These are phyloP conservation scores for Cryomyces minteri DNA, from an alignment of 495 filamentous ascomycete species.

Conservation along the genomic window DNA sequence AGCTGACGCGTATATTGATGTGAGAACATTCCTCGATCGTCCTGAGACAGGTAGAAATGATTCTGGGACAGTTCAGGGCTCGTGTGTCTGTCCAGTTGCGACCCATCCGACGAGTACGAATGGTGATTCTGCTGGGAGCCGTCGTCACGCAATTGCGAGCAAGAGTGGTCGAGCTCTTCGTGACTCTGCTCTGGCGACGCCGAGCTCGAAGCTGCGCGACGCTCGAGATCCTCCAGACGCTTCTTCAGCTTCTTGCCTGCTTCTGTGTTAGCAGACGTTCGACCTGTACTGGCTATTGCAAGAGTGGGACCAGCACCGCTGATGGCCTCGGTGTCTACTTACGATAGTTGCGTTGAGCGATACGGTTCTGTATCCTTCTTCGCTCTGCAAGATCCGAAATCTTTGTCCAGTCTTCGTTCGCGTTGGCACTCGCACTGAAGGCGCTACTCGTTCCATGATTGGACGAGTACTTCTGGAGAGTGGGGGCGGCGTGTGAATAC, in stretches of 20 bases:
- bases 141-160: slow-evolving; percentile 30
- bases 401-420: slow-evolving; percentile 98
- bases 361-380: slow-evolving; percentile 89
- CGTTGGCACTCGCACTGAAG: slow-evolving; percentile 90
- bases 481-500: slow-evolving; percentile 17
- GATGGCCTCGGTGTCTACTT: slow-evolving; percentile 25
- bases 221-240: slow-evolving; percentile 87
- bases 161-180: slow-evolving; percentile 29
- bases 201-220: slow-evolving; percentile 71
- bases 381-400: slow-evolving; percentile 94
- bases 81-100: neutral
- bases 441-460: slow-evolving; percentile 76
- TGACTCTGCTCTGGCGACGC: slow-evolving; percentile 45
- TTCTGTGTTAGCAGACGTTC: slow-evolving; percentile 4
- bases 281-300: neutral
- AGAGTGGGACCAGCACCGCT: neutral
- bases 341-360: slow-evolving; percentile 98
- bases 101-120: neutral
- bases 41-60: slow-evolving; percentile 3
- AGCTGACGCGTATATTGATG: slow-evolving; percentile 55
- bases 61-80: neutral
- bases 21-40: slow-evolving; percentile 36
- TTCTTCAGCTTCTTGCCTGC: slow-evolving; percentile 98
- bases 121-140: neutral
- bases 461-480: slow-evolving; percentile 38